phyloP scores from a whole-genome alignment of 306 rosid species.

The Fragaria ananassa region DNA sequence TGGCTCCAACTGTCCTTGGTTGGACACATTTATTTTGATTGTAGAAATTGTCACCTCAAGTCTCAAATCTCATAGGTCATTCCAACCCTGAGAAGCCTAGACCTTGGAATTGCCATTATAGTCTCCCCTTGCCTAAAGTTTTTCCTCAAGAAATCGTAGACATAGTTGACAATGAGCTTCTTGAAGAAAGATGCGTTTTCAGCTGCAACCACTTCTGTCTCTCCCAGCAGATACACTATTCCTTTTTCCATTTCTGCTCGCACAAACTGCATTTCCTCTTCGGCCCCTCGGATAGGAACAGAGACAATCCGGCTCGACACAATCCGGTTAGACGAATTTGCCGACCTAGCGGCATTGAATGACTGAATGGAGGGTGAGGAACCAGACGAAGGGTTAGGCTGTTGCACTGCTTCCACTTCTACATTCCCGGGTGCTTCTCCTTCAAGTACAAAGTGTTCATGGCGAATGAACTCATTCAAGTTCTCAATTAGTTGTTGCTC shows the following conservation, averaged over 20 bases:
- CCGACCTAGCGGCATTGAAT: conserved; percentile 3
- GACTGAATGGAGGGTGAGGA: conserved; percentile 13
- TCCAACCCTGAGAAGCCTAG: conserved; percentile 66
- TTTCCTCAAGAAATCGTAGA: conserved; percentile 58
- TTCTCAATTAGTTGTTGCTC: conserved; percentile 54
- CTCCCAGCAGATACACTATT: conserved; percentile 68
- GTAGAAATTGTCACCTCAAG: not conserved
- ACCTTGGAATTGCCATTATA: conserved; percentile 41
- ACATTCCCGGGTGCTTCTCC: conserved; percentile 12
- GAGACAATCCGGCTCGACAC: conserved; percentile 21
- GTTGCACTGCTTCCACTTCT: not conserved
- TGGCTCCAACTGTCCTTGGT: not conserved
- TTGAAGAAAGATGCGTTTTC: conserved; percentile 58
- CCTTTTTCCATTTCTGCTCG: conserved; percentile 56
- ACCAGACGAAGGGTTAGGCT: not conserved
- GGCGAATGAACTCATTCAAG: conserved; percentile 48
- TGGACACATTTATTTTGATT: not conserved
- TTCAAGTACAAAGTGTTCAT: conserved; percentile 32
- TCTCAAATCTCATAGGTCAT: conserved; percentile 49
- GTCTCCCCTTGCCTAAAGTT: conserved; percentile 59
- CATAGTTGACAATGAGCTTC: conserved; percentile 59
- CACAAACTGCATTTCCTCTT: conserved; percentile 51
- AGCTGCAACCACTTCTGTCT: conserved; percentile 66
- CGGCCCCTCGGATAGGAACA: conserved; percentile 21
- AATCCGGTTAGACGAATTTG: conserved; percentile 11